These are phyloP conservation scores for Penicillium robsamsonii DNA, from an alignment of 495 filamentous ascomycete species.

Conservation along the genomic window DNA sequence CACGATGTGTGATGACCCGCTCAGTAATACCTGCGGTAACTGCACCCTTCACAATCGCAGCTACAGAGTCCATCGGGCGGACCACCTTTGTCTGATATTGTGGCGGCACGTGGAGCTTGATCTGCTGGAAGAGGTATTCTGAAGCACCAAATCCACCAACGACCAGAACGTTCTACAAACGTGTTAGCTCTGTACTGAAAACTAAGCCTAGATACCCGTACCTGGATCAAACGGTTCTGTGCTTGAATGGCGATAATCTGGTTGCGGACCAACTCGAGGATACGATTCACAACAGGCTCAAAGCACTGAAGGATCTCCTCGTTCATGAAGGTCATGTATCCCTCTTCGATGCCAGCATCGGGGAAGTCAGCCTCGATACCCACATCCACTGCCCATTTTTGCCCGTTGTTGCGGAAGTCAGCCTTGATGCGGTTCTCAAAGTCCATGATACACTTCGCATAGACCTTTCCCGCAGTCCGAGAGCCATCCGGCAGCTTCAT, in stretches of 20 bases:
- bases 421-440: constrained; percentile 83
- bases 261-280: constrained; percentile 73
- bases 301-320: constrained; percentile 82
- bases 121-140: constrained; percentile 81
- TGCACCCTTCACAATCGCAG: constrained; percentile 77
- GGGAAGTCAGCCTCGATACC: constrained; percentile 78
- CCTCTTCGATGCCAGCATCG: constrained; percentile 75
- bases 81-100: constrained; percentile 79
- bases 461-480: constrained; percentile 71
- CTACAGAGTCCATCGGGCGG: constrained; percentile 81
- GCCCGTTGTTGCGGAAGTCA: constrained; percentile 78
- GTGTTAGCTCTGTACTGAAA: constrained; percentile 16
- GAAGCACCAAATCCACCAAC: constrained; percentile 80
- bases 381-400: constrained; percentile 82
- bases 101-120: constrained; percentile 74
- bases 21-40: constrained; percentile 94
- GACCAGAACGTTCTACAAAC: constrained; percentile 65
- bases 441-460: constrained; percentile 83
- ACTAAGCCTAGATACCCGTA: constrained; percentile 31
- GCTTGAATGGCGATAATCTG: constrained; percentile 82
- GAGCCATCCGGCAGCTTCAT: constrained; percentile 82
- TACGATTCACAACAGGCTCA: constrained; percentile 75
- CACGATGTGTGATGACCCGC: constrained; percentile 91
- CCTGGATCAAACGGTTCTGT: constrained; percentile 69
- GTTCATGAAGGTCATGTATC: constrained; percentile 81